Evolutionary conservation across 768 basidiomycete genomes (phyloP).

Genomic region (Kwoniella sp.): DNA sequence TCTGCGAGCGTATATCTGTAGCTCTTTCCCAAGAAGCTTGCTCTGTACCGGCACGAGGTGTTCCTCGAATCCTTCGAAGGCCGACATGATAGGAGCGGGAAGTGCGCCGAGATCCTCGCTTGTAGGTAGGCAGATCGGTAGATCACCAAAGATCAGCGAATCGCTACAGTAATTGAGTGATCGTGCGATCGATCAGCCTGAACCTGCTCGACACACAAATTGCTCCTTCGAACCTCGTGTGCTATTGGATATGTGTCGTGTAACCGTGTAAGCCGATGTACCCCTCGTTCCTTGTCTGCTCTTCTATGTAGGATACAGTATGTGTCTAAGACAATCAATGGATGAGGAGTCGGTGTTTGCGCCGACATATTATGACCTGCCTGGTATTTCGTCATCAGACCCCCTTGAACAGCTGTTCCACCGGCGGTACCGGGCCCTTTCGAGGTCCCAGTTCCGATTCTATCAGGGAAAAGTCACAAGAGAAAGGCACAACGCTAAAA

Average conservation of each 20-base stretch:
- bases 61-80: slow-evolving; percentile 20
- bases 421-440: background rate
- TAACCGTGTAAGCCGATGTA: no score
- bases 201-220: background rate
- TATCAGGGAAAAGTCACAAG: no score
- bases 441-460: background rate
- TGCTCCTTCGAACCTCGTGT: background rate
- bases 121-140: background rate
- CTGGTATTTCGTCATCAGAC: background rate
- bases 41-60: slow-evolving; percentile 17
- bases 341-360: background rate
- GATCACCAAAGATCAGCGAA: background rate
- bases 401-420: background rate
- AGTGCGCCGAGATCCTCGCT: background rate
- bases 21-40: slow-evolving; percentile 7
- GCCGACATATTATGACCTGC: background rate
- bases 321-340: background rate
- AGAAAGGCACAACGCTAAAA: no score
- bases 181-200: background rate
- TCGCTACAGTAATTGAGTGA: background rate
- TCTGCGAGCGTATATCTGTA: slow-evolving; percentile 16
- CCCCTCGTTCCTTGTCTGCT: background rate
- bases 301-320: background rate
- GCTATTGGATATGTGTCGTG: background rate
- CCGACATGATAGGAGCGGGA: slow-evolving; percentile 9